phyloP scores from a whole-genome alignment of 106 monocot species.

The Hemerocallis citrina region DNA sequence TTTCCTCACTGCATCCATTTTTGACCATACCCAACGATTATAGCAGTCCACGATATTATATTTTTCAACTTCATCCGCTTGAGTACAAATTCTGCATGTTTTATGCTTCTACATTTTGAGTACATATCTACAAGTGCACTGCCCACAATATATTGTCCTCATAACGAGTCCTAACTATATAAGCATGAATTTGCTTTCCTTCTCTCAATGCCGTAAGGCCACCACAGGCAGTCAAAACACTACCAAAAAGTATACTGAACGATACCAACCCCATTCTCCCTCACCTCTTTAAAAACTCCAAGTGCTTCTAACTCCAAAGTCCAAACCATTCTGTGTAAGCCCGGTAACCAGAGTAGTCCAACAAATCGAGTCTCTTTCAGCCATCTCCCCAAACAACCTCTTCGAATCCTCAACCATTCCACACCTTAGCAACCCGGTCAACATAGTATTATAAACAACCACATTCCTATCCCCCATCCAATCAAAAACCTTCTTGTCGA shows the following conservation, averaged over 20 bases:
- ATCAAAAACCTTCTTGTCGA: conserved; percentile 49
- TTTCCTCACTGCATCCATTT: conserved; percentile 59
- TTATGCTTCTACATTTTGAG: conserved; percentile 57
- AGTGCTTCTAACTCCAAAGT: conserved; percentile 37
- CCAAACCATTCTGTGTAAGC: conserved; percentile 35
- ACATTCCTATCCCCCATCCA: conserved; percentile 40
- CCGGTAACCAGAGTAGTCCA: conserved; percentile 72
- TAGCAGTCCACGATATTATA: conserved; percentile 75
- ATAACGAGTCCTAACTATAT: conserved; percentile 34
- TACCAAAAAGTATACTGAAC: conserved; percentile 83
- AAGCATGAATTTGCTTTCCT: conserved; percentile 61
- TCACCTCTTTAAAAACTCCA: conserved; percentile 46
- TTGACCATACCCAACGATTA: conserved; percentile 82
- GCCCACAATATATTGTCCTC: conserved; percentile 52
- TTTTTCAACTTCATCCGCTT: conserved; percentile 48
- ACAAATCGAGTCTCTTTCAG: conserved; percentile 46
- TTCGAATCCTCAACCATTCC: conserved; percentile 56
- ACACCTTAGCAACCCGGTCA: conserved; percentile 54
- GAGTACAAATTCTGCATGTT: conserved; percentile 40
- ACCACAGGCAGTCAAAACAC: conserved; percentile 62
- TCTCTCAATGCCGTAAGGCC: conserved; percentile 33
- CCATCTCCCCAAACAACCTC: conserved; percentile 42
- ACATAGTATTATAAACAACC: conserved; percentile 72
- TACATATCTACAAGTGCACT: conserved; percentile 85
- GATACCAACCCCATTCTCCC: conserved; percentile 24